Evolutionary conservation across 768 basidiomycete species (phyloP), one percentile per base, ranked within the genome.

Genomic region (Polyporus arcularius): DNA sequence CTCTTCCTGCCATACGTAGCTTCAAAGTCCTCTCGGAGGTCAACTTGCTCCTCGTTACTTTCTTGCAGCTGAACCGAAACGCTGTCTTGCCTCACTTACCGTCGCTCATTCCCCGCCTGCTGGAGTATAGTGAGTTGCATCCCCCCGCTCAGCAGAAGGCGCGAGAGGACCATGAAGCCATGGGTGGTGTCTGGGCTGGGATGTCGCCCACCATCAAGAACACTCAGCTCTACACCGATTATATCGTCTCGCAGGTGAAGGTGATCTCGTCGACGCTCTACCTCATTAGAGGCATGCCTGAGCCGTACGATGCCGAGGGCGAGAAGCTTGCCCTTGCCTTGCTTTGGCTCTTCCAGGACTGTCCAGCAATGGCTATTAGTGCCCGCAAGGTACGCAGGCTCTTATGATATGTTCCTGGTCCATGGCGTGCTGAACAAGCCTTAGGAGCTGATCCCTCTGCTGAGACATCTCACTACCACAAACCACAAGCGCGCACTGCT

Each of bases 1-100:
- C 88, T 40, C 76, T 89, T n/a, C 86, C 86, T 8, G 87, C 89
- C 49, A 83, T 88, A 56, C 85, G 86, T 59, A 96, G 94, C 71
- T 95, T 97, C 80, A 98, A 97, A 74, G 90, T 97, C 10, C 78
- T 98, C 11, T 88, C 92, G 14, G 97, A 99, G 76, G 90, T 96
- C 81, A 92, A 92, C 5, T 89, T 96, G 79, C 87, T 93, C 12
- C 86, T 96, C 71, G 91, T 95, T 31, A 85, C 94, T 30, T 90
- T 97, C 74, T 88, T 90, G 62, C 96, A 98, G 74, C 83, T 85
- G 41, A 89, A 92, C 65, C 83, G 88, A 46, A 75, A 79, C 8
- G 73, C 90, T 61, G 86, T 92, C 53, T 76, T 82, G 14, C 78
- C 86, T 2, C 79, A 85, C 15, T 82, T 96, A 60, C 82, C 87